Conservation (phyloP, 2,329 filamentous ascomycete genomes). For the Fusarium graminum region DNA sequence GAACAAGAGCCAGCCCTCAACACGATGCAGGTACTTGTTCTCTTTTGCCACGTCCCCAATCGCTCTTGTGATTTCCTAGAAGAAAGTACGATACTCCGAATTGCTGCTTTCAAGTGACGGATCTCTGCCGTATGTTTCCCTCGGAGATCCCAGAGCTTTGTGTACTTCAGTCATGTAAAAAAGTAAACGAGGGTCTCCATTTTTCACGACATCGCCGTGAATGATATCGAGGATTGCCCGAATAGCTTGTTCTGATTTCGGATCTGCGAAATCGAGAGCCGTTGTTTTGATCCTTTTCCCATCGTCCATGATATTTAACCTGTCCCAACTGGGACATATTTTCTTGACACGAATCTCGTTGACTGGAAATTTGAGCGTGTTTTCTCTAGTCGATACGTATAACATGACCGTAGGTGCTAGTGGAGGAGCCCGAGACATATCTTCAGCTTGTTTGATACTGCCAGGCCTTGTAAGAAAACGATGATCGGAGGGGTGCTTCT, state of each 20-base stretch:
- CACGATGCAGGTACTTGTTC: slow-evolving; percentile 7
- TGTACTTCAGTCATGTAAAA: slow-evolving; percentile 33
- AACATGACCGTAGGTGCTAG: background rate
- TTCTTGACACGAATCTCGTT: slow-evolving; percentile 10
- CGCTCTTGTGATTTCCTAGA: slow-evolving; percentile 1
- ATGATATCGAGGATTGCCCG: slow-evolving; percentile 15
- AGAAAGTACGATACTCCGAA: background rate
- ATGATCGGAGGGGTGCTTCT: too few relatives aligned
- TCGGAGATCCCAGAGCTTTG: slow-evolving; percentile 21
- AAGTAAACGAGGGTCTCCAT: slow-evolving; percentile 17
- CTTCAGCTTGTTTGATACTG: background rate
- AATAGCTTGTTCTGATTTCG: slow-evolving; percentile 13
- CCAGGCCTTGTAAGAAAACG: too few relatives aligned
- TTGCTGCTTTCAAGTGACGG: rapidly evolving
- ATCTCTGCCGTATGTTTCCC: background rate
- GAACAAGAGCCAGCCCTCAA: slow-evolving; percentile 36
- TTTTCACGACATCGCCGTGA: slow-evolving; percentile 8
- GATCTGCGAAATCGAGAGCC: slow-evolving; percentile 1
- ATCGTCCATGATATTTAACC: background rate
- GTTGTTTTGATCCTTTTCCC: background rate
- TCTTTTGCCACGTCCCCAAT: slow-evolving; percentile 8
- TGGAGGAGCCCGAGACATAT: background rate
- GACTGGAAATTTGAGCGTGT: background rate
- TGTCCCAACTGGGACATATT: slow-evolving; percentile 12
- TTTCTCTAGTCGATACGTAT: background rate